These are phyloP conservation scores for Phytophthora sojae DNA, from an alignment of 352 stramenopile species.

Conservation along the genomic window DNA sequence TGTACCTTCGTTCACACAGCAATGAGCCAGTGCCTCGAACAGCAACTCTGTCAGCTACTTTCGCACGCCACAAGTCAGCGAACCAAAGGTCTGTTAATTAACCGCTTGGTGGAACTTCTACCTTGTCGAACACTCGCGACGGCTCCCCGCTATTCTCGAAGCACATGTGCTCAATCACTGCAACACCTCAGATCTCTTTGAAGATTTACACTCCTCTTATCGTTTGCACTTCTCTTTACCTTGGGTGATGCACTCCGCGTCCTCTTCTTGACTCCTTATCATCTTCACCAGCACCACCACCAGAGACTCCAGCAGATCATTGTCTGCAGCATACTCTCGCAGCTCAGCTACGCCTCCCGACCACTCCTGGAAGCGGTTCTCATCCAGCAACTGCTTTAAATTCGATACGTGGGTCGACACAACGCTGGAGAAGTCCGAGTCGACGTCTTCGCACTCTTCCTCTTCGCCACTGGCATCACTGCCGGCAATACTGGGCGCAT, in stretches of 20 bases:
- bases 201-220: neutral
- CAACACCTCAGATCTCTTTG: constrained; percentile 3
- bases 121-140: constrained; percentile 28
- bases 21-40: constrained; percentile 24
- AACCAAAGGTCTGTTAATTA: too few relatives aligned
- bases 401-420: constrained; percentile 28
- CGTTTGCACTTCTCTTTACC: constrained; percentile 12
- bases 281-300: constrained; percentile 28
- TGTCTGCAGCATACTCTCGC: constrained; percentile 26
- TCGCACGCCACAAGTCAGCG: too few relatives aligned
- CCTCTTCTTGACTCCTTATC: constrained; percentile 17
- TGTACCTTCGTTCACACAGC: constrained; percentile 21
- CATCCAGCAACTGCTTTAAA: constrained; percentile 27
- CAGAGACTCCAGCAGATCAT: constrained; percentile 14
- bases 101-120: neutral
- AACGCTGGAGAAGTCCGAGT: constrained; percentile 12
- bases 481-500: neutral
- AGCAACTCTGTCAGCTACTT: constrained; percentile 28
- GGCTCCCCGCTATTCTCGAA: constrained; percentile 32
- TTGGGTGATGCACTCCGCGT: constrained; percentile 30
- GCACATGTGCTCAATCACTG: constrained; percentile 40
- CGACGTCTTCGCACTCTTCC: neutral
- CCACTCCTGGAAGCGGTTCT: constrained; percentile 31
- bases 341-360: constrained; percentile 21
- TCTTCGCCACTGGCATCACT: constrained; percentile 19